phyloP scores from a whole-genome alignment of 176 grass and related monocot species.

The Dactylis glomerata region DNA sequence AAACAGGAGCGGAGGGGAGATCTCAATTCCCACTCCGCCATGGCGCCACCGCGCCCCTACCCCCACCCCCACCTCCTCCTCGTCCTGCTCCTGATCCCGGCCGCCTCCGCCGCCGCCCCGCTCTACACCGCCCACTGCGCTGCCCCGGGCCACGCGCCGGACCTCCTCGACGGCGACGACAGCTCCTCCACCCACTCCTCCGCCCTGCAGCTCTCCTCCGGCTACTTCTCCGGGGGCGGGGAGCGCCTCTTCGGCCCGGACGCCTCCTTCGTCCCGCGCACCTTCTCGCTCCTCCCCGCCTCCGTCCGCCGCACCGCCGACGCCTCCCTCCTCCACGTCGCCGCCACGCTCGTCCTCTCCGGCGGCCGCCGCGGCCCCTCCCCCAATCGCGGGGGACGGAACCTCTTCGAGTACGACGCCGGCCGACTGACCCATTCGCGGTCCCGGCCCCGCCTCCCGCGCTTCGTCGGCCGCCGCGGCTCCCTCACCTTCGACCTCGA shows the following conservation, averaged over 20 bases:
- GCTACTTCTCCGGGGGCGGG: constrained; percentile 61
- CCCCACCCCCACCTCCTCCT: background rate
- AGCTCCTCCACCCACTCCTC: background rate
- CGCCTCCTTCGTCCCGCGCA: constrained; percentile 10
- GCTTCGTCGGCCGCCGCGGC: constrained; percentile 29
- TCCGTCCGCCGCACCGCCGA: constrained; percentile 39
- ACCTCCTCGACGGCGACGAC: constrained; percentile 20
- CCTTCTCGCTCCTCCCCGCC: constrained; percentile 50
- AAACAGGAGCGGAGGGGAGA: background rate
- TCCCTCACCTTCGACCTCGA: constrained; percentile 49
- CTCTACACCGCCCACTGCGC: constrained; percentile 54
- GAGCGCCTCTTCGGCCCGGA: constrained; percentile 38
- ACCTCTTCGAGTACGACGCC: constrained; percentile 24
- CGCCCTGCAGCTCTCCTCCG: constrained; percentile 45
- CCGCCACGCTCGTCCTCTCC: constrained; percentile 56
- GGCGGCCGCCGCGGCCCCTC: background rate
- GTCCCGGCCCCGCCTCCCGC: constrained; percentile 42
- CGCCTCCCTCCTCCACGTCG: constrained; percentile 45
- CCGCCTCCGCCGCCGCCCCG: constrained; percentile 2
- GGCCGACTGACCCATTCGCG: background rate
- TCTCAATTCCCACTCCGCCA: constrained; percentile 20
- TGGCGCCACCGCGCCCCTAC: constrained; percentile 31
- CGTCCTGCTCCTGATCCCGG: constrained; percentile 2
- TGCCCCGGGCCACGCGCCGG: constrained; percentile 14
- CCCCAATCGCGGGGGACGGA: background rate